Percentiles rank a stretch among this genome's conserved stretches.
Conservation (phyloP, 176 grass and related monocot species). For the Rhynchospora pubera region DNA sequence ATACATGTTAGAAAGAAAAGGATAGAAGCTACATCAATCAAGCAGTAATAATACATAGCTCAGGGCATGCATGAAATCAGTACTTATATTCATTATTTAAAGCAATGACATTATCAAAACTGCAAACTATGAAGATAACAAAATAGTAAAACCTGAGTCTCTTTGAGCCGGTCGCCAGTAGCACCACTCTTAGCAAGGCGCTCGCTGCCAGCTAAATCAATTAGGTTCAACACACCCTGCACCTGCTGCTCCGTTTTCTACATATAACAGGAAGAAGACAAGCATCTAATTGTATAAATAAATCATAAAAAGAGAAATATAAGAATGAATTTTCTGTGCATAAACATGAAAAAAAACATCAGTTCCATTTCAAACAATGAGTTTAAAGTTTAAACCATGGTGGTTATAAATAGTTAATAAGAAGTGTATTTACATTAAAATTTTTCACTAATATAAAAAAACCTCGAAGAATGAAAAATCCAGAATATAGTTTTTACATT, state of each 20-base stretch:
- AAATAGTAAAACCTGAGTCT: constrained; percentile 59
- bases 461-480: too few relatives aligned
- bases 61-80: background rate
- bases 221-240: constrained; percentile 76
- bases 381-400: background rate
- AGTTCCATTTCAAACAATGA: background rate
- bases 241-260: constrained; percentile 85
- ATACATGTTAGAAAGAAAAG: background rate
- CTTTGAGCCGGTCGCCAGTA: constrained; percentile 84
- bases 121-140: background rate
- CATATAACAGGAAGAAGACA: background rate
- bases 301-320: background rate
- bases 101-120: background rate
- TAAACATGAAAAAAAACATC: background rate
- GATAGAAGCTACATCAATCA: background rate
- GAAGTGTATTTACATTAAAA: background rate
- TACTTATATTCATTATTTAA: background rate
- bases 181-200: constrained; percentile 86
- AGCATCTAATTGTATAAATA: background rate
- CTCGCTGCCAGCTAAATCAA: constrained; percentile 97
- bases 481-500: background rate
- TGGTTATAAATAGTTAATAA: background rate
- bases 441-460: too few relatives aligned
- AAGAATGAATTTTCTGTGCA: background rate
- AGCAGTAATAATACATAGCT: background rate